Evolutionary conservation across 768 basidiomycete species (phyloP), one percentile per base, ranked within the genome.

Genomic region (Pleurotus salmoneostramineus): DNA sequence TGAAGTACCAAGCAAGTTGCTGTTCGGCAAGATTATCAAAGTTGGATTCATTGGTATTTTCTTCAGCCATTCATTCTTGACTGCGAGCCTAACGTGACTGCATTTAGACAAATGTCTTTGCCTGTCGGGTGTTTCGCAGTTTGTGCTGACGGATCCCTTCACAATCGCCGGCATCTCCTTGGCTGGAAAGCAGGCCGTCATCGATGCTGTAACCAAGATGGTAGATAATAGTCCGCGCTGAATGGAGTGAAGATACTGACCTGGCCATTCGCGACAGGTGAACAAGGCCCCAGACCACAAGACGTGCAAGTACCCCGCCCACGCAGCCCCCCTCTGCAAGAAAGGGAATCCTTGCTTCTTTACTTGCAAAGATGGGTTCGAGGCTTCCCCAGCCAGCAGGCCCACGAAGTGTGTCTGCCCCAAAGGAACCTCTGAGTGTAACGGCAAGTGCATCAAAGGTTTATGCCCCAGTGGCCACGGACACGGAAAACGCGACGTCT

Each of bases 311-410:
- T 83, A 76, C 63, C 81, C 81, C 0, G 62, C 68, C 2, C 70
- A 82, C 60, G 69, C 75, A 6, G 57, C 62, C 2, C 74, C 79
- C 1, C 17, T 59, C 3, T 83, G 82, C 63, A 56, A 63, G 40
- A 50, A 43, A 2, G 66, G 67, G 3, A 68, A 69, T 56, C 75
- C 78, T 2, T 83, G 82, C 62, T 69, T 69, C 36, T 83, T 82
- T 58, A 66, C 64, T 1, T 82, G 81, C 71, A 73, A 64, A 36
- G 68, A 79, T 60, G 79, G 79, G 65, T 81, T 65, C 63, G 71
- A 64, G 1, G 63, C 59, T n/a, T 64, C 69, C 4, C 67, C 67
- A 58, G 74, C 77, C 2, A 35, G 46, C 5, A 56, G 68, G 15
- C 76, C 78, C 6, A 75, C 67, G 1, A 56, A 67, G 11, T 83